Percentiles rank a stretch among this genome's conserved stretches.
Evolutionary conservation across 164 flowering plant genomes (phyloP).

Genomic region (Dillenia suffruticosa): DNA sequence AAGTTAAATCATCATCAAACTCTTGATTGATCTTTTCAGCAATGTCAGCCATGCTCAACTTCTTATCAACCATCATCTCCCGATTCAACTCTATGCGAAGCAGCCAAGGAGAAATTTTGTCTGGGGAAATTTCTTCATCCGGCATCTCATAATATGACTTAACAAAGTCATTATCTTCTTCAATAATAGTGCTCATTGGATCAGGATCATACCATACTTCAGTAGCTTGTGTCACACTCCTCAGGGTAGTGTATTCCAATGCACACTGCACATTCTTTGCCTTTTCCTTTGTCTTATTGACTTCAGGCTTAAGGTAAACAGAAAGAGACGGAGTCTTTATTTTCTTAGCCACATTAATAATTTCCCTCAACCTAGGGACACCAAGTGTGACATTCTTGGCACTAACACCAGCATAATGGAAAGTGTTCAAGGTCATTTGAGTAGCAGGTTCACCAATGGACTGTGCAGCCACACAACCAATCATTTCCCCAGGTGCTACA

Average conservation of each 20-base stretch:
- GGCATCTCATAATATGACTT: conserved; percentile 99
- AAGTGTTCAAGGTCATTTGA: conserved; percentile 97
- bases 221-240: conserved; percentile 97
- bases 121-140: conserved; percentile 93
- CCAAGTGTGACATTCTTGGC: conserved; percentile 99
- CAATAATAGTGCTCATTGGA: conserved; percentile 94
- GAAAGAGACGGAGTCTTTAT: conserved; percentile 97
- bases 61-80: conserved; percentile 99
- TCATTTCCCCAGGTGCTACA: conserved; percentile 99
- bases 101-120: conserved; percentile 97
- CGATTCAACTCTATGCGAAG: conserved; percentile 95
- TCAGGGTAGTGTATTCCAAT: conserved; percentile 84
- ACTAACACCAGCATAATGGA: conserved; percentile 99
- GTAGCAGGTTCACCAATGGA: conserved; percentile 99
- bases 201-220: conserved; percentile 99
- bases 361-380: conserved; percentile 95
- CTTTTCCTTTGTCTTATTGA: conserved; percentile 71
- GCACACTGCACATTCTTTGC: conserved; percentile 98
- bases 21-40: conserved; percentile 95
- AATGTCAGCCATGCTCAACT: conserved; percentile 95
- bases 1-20: conserved; percentile 90
- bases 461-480: conserved; percentile 99
- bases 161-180: conserved; percentile 93
- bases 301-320: conserved; percentile 84
- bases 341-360: conserved; percentile 96